Base-by-base conservation (phyloP, 768 basidiomycete species). In the Collybia nuda region DNA sequence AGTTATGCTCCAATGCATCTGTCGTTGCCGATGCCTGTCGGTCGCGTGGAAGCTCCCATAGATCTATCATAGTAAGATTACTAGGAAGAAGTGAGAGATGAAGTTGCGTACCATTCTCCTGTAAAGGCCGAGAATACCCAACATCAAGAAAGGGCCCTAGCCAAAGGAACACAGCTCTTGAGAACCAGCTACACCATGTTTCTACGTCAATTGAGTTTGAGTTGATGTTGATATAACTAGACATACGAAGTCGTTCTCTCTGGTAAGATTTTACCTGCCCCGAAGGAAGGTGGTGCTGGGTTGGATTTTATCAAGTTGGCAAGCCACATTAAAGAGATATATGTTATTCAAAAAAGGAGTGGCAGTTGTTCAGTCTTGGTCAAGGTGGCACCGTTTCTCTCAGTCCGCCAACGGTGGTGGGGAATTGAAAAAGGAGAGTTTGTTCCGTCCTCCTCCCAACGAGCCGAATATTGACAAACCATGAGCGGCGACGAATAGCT, bases 41-140 rank as follows among this genome's bases (percentile, higher is more conserved):
- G 6, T 60, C 36, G 0, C 61, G 50, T 0, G 78, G 79, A 5
- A 84, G 70, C 41, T 72, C 63, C 79, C 80, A 84, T 36, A 84
- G 62, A 59, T 84, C 83, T 84, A 46, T 19, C 39, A 2, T 18
- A 24, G n/a, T 32, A n/a, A 40, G 15, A 23, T 47, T 23, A 8
- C 29, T 17, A 47, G 32, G 19, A 52, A 18, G 7, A 35, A 2
- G 18, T 3, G 26, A 3, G n/a, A 5, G 22, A 8, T 21, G 8
- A 5, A 23, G 7, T 11, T 29, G 58, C 67, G 14, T 32, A 80
- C 83, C 83, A 39, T 84, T 81, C 58, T 76, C 72, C 65, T 81
- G 68, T 8, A 84, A 55, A 0, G 82, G 82, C 42, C 82, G 68
- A 7, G 80, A 76, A 56, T 76, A 85, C 2, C 82, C 82, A 15